A percentile compares a stretch with the other conserved stretches of the same genome.
Conservation (phyloP, 1,284 basidiomycete species). For the Ganoderma meredithae region DNA sequence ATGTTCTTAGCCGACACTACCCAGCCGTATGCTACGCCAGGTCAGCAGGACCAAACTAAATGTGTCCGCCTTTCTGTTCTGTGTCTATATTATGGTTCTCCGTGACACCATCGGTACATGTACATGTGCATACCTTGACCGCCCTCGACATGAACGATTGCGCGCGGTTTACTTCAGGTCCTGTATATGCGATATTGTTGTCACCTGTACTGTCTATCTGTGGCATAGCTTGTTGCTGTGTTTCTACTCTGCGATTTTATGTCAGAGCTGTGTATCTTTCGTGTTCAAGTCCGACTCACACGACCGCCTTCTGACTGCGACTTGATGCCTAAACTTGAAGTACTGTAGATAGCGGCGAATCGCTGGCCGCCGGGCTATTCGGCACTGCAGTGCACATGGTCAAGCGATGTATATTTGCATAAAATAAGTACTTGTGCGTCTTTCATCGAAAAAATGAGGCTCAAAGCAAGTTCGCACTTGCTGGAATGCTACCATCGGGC, state of each 20-base stretch:
- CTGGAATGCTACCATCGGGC: no score
- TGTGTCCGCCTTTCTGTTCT: neutral
- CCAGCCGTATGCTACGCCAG: neutral
- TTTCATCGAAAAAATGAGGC: neutral
- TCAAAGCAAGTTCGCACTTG: no score
- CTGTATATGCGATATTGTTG: neutral
- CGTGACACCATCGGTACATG: neutral
- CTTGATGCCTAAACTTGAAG: neutral
- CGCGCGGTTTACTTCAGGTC: neutral
- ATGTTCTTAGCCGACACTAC: neutral
- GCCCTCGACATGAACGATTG: neutral
- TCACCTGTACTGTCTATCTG: neutral
- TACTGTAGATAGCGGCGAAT: neutral
- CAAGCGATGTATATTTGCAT: neutral
- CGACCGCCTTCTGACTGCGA: neutral
- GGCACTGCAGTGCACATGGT: neutral
- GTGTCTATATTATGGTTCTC: neutral
- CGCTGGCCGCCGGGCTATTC: neutral
- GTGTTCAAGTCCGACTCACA: neutral
- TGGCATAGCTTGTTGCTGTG: neutral
- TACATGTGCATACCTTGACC: neutral
- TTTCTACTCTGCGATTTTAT: neutral
- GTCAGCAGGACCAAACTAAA: neutral
- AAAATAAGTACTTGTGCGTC: neutral
- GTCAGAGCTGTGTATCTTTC: neutral